phyloP scores from a whole-genome alignment of 345 rosid genomes.

The Salix exigua region DNA sequence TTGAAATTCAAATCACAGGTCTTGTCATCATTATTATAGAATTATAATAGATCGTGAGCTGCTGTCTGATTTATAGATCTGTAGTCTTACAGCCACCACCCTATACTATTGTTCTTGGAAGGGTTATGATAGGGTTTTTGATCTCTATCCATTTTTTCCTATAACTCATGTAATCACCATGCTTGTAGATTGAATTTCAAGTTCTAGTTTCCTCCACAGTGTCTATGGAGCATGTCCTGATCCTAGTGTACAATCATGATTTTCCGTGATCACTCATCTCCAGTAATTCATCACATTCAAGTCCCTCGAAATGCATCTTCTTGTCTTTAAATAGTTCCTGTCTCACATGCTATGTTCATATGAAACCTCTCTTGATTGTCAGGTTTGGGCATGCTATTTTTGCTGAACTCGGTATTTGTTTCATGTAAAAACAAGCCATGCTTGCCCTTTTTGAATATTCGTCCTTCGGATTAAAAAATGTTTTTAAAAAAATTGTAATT shows the following conservation, averaged over 20 bases:
- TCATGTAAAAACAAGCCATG: neutral
- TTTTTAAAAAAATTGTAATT: too few species aligned
- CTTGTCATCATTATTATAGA: conserved; percentile 45
- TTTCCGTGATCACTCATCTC: neutral
- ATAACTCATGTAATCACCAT: neutral
- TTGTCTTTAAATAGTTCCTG: neutral
- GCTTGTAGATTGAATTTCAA: neutral
- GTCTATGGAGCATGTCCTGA: neutral
- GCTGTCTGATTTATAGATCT: neutral
- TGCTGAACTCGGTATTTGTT: neutral
- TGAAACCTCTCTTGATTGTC: neutral
- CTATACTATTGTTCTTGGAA: neutral
- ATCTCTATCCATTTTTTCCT: neutral
- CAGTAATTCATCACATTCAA: neutral
- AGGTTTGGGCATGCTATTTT: neutral
- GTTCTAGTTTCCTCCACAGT: neutral
- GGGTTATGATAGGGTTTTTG: neutral
- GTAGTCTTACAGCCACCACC: neutral
- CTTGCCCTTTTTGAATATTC: neutral
- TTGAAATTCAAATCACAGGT: conserved; percentile 47
- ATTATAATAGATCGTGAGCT: conserved; percentile 41
- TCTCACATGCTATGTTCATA: neutral
- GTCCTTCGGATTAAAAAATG: too few species aligned
- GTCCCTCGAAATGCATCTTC: neutral
- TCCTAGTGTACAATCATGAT: neutral